Evolutionary conservation across 2,329 filamentous ascomycete genomes (phyloP), one percentile per base, ranked within the genome.

Genomic region (Lecanoromycetidae sp.): DNA sequence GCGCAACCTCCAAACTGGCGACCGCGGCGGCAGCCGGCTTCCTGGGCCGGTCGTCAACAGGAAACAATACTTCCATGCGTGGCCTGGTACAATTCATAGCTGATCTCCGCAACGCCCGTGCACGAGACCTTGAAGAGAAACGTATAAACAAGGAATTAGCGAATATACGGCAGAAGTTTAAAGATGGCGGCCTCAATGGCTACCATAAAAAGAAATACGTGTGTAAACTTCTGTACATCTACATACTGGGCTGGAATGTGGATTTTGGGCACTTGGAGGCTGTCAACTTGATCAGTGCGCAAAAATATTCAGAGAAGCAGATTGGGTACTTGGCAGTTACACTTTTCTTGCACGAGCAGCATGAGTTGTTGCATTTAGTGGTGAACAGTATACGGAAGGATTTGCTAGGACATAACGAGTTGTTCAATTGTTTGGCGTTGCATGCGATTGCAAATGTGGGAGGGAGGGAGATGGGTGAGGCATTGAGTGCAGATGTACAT

Each of bases 201-300:
- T 98, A 98, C 63, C 87, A 95, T 72, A 95, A 93, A 74, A 98
- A 98, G 77, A 98, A 98, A 84, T 98, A 98, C 64, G 91, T 98
- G 56, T 98, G 91, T 85, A 98, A 98, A 80, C 79, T 98, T 57
- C 74, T 98, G 52, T 98, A 98, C 66, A 96, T 98, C 60, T 98
- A 98, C 66, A 98, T 98, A 51, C 77, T 98, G 55, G 91, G 91
- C 40, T 98, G 91, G 84, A 90, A 98, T 64, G 90, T 98, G 67
- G 93, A 96, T 65, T 98, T 98, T 66, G 91, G 91, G 47, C 91
- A 98, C 63, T 79, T 98, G 56, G 91, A 98, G 69, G 93, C 93
- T 27, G 90, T 98, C 62, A 96, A 96, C 62, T 77, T 98, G 60
- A 93, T 98, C 57, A 95, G 90, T 23, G 87, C 90, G 47, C 87